A percentile compares a stretch with the other conserved stretches of the same genome.
Conservation (phyloP, 83 land plant genomes). For the Picea abies region DNA sequence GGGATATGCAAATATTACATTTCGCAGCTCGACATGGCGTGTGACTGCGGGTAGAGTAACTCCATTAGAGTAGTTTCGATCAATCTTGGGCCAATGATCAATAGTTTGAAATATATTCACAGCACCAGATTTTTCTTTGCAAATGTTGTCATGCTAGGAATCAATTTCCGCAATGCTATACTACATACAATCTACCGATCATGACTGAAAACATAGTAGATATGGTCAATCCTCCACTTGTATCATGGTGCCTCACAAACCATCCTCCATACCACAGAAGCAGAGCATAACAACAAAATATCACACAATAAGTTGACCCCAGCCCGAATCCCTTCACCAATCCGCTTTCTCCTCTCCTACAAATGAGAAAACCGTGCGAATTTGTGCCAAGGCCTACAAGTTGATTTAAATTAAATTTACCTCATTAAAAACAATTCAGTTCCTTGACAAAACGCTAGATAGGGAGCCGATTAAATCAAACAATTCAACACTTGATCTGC, state of each 20-base stretch:
- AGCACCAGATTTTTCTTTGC: slow-evolving; percentile 82
- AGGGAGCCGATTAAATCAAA: background rate
- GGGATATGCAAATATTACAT: slow-evolving; percentile 88
- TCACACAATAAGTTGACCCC: slow-evolving; percentile 87
- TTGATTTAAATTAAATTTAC: background rate
- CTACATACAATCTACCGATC: slow-evolving; percentile 92
- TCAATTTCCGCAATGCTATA: slow-evolving; percentile 75
- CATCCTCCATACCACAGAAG: slow-evolving; percentile 95
- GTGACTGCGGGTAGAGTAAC: slow-evolving; percentile 56
- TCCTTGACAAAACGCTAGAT: background rate
- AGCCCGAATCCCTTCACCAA: slow-evolving; percentile 90
- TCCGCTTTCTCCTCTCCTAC: slow-evolving; percentile 82
- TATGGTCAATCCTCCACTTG: slow-evolving; percentile 94
- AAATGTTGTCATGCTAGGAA: slow-evolving; percentile 80
- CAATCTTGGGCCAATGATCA: slow-evolving; percentile 63
- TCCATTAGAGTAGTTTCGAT: slow-evolving; percentile 55
- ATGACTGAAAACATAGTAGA: slow-evolving; percentile 93
- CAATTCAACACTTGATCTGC: slow-evolving; percentile 73
- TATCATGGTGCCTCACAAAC: slow-evolving; percentile 75
- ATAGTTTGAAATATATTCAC: slow-evolving; percentile 71
- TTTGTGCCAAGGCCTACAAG: slow-evolving; percentile 82
- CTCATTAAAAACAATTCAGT: background rate
- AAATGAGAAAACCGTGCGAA: slow-evolving; percentile 86
- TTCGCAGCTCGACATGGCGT: slow-evolving; percentile 73
- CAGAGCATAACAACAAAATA: slow-evolving; percentile 93